Evolutionary conservation across 768 basidiomycete genomes (phyloP).

Genomic region (Amanita brunnescens): DNA sequence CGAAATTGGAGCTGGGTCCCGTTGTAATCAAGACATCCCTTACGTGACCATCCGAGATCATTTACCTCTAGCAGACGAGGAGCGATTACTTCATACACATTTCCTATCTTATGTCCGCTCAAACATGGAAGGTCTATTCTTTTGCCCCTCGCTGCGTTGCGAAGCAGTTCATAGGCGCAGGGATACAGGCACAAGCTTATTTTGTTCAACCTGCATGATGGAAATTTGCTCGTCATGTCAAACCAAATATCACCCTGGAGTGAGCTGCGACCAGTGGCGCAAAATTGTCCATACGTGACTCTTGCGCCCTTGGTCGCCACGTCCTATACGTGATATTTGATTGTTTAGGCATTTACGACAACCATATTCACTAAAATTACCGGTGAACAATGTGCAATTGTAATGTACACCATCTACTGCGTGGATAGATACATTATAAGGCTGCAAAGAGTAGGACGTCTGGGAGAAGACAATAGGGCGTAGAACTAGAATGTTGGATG

Average conservation of each 20-base stretch:
- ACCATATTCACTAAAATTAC: neutral
- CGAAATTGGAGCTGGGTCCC: constrained; percentile 8
- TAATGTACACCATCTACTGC: too few relatives aligned
- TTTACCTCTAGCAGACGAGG: constrained; percentile 28
- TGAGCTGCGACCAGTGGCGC: constrained; percentile 22
- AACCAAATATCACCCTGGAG: constrained; percentile 31
- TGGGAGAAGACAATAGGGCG: too few relatives aligned
- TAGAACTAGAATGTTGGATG: too few relatives aligned
- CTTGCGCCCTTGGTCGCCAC: too few relatives aligned
- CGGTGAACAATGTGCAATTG: too few relatives aligned
- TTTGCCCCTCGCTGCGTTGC: constrained; percentile 49
- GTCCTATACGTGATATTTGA: neutral
- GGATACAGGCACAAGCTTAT: constrained; percentile 17
- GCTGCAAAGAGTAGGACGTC: too few relatives aligned
- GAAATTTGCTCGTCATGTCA: constrained; percentile 32
- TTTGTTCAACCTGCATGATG: constrained; percentile 26
- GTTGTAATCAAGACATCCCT: constrained; percentile 29
- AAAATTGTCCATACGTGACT: neutral
- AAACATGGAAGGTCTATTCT: constrained; percentile 32
- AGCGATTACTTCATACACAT: constrained; percentile 29
- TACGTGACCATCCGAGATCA: constrained; percentile 30
- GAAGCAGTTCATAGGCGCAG: constrained; percentile 32
- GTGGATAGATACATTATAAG: too few relatives aligned
- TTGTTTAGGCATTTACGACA: neutral
- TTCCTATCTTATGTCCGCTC: constrained; percentile 36